phyloP scores from a whole-genome alignment of 179 eudicot species.

The Actinidia arguta region DNA sequence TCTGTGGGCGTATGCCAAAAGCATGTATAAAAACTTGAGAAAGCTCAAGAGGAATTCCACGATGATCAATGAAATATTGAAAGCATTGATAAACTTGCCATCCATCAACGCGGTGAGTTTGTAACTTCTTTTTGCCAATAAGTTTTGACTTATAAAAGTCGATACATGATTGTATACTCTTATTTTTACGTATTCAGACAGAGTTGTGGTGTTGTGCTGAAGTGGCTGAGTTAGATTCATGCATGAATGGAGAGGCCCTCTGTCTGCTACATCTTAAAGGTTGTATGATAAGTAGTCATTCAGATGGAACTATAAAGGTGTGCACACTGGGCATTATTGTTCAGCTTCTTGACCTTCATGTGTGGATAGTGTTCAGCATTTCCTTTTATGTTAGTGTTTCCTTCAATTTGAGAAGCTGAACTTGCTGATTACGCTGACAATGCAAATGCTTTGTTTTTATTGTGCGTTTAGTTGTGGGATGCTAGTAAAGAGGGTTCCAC shows the following conservation, averaged over 20 bases:
- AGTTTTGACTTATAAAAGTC: neutral
- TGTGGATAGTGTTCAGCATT: neutral
- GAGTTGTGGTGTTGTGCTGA: slow-evolving; percentile 57
- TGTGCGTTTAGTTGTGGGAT: slow-evolving; percentile 52
- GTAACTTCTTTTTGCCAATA: neutral
- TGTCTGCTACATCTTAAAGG: slow-evolving; percentile 44
- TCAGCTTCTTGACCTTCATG: neutral
- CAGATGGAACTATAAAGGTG: slow-evolving; percentile 66
- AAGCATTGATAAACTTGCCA: slow-evolving; percentile 57
- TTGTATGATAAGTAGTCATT: slow-evolving; percentile 52
- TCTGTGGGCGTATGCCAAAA: slow-evolving; percentile 49
- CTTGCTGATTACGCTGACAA: neutral
- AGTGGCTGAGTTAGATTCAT: slow-evolving; percentile 45
- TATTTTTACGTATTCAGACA: slow-evolving; percentile 32
- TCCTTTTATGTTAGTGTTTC: neutral
- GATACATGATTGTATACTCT: neutral
- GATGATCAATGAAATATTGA: slow-evolving; percentile 46
- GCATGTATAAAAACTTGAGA: slow-evolving; percentile 45
- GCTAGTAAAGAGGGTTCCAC: slow-evolving; percentile 39
- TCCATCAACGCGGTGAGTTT: slow-evolving; percentile 50
- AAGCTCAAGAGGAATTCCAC: slow-evolving; percentile 46
- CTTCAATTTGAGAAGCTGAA: neutral
- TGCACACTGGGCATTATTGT: neutral
- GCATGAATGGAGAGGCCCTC: slow-evolving; percentile 52
- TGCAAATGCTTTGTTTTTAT: neutral